These are phyloP conservation scores for Xerocomus nothofagi DNA, from an alignment of 1,284 basidiomycete genomes.

Conservation along the genomic window DNA sequence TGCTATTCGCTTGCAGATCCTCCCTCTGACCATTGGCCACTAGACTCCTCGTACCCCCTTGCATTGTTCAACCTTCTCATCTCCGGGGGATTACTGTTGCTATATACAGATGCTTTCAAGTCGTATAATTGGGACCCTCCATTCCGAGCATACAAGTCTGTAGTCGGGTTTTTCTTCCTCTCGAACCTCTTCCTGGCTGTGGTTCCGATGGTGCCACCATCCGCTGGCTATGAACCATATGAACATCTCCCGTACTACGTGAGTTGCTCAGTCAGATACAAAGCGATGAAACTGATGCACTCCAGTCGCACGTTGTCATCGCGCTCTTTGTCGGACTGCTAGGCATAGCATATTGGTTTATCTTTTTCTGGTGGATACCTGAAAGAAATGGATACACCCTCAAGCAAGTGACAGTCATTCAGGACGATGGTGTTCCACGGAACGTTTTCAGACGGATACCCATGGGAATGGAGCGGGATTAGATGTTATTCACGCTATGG, in stretches of 20 bases:
- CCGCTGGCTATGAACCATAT: constrained; percentile 50
- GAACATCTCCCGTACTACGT: constrained; percentile 65
- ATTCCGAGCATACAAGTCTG: constrained; percentile 50
- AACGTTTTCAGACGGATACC: constrained; percentile 38
- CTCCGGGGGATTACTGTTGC: constrained; percentile 56
- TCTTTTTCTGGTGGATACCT: constrained; percentile 57
- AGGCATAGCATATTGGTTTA: constrained; percentile 61
- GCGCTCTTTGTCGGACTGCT: constrained; percentile 50
- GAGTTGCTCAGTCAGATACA: constrained; percentile 22
- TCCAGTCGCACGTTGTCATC: constrained; percentile 54
- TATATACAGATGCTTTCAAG: constrained; percentile 48
- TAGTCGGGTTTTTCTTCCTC: constrained; percentile 55
- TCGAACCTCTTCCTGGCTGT: constrained; percentile 62
- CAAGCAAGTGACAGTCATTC: constrained; percentile 46
- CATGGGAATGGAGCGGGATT: not conserved
- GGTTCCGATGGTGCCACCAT: constrained; percentile 61
- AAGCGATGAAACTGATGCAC: not conserved
- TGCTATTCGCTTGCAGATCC: not conserved
- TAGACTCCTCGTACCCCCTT: constrained; percentile 56
- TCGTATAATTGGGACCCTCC: constrained; percentile 61
- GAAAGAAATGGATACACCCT: constrained; percentile 49
- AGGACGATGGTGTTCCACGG: constrained; percentile 53
- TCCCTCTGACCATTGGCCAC: constrained; percentile 2
- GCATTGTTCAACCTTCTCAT: constrained; percentile 59
- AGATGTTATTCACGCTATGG: not conserved